A percentile compares a stretch with the other conserved stretches of the same genome.
Evolutionary conservation across 371 early-diverging fungal genomes (phyloP).

Genomic region (Apophysomyces trapeziformis): DNA sequence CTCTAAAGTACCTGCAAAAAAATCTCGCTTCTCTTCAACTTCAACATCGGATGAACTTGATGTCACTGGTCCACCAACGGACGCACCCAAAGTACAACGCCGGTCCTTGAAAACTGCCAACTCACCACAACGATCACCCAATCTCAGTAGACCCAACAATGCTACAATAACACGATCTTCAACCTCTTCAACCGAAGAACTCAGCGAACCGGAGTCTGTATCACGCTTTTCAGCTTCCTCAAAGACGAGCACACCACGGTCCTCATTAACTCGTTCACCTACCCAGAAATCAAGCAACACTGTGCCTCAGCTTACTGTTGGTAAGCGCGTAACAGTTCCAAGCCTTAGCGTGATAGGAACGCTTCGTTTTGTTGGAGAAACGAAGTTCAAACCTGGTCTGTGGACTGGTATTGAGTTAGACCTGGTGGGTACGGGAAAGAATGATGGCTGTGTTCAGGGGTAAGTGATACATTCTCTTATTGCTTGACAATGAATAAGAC

Average conservation of each 20-base stretch:
- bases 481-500: not conserved
- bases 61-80: slow-evolving; percentile 18
- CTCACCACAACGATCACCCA: slow-evolving; percentile 1
- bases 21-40: not conserved
- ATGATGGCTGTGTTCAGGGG: slow-evolving; percentile 80
- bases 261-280: slow-evolving; percentile 16
- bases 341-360: slow-evolving; percentile 62
- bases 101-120: slow-evolving; percentile 14
- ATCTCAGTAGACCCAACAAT: not conserved
- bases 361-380: slow-evolving; percentile 67
- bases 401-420: slow-evolving; percentile 89
- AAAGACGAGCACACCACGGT: slow-evolving; percentile 14
- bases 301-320: slow-evolving; percentile 30
- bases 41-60: slow-evolving; percentile 15
- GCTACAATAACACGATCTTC: slow-evolving; percentile 9
- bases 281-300: not conserved
- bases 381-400: slow-evolving; percentile 67
- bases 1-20: not conserved
- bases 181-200: slow-evolving; percentile 19
- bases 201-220: slow-evolving; percentile 18
- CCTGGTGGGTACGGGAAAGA: slow-evolving; percentile 75
- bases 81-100: slow-evolving; percentile 22
- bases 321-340: slow-evolving; percentile 64
- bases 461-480: slow-evolving; percentile 26
- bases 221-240: slow-evolving; percentile 12